phyloP scores from a whole-genome alignment of 495 filamentous ascomycete species.

The Aspergillus bridgeri region DNA sequence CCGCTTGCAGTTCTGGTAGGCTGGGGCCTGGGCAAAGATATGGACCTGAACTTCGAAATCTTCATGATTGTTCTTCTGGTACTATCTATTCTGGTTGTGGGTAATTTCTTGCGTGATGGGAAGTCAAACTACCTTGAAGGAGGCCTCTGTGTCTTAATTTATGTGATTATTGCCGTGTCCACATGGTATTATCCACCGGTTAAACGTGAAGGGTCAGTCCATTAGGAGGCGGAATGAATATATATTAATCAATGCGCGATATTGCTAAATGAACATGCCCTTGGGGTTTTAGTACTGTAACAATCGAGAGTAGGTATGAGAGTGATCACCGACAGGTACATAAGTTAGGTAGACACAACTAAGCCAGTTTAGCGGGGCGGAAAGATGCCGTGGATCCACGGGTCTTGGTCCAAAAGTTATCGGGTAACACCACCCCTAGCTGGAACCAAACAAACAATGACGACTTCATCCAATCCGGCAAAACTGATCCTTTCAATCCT shows the following conservation, averaged over 20 bases:
- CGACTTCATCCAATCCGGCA: conserved; percentile 12
- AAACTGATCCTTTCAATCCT: conserved; percentile 15
- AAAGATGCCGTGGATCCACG: neutral
- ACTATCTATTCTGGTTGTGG: conserved; percentile 80
- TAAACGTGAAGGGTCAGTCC: conserved; percentile 7
- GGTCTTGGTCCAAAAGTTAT: neutral
- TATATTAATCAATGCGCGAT: neutral
- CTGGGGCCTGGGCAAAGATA: conserved; percentile 68
- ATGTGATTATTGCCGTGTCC: conserved; percentile 53
- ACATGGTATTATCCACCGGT: conserved; percentile 50
- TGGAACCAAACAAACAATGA: conserved; percentile 5
- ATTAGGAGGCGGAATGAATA: neutral
- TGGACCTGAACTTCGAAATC: conserved; percentile 82
- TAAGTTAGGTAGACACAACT: too few species aligned
- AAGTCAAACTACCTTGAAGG: conserved; percentile 82
- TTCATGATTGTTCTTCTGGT: conserved; percentile 89
- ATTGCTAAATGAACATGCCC: neutral
- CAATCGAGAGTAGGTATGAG: too few species aligned
- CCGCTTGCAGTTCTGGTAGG: conserved; percentile 80
- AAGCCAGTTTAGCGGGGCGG: neutral
- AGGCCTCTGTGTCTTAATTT: conserved; percentile 62
- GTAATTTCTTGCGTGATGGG: conserved; percentile 74
- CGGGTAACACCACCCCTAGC: neutral
- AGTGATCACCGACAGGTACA: too few species aligned
- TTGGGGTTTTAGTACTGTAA: too few species aligned